Evolutionary conservation across 306 rosid species (phyloP), one percentile per base, ranked within the genome.

Genomic region (Luffa aegyptiaca): DNA sequence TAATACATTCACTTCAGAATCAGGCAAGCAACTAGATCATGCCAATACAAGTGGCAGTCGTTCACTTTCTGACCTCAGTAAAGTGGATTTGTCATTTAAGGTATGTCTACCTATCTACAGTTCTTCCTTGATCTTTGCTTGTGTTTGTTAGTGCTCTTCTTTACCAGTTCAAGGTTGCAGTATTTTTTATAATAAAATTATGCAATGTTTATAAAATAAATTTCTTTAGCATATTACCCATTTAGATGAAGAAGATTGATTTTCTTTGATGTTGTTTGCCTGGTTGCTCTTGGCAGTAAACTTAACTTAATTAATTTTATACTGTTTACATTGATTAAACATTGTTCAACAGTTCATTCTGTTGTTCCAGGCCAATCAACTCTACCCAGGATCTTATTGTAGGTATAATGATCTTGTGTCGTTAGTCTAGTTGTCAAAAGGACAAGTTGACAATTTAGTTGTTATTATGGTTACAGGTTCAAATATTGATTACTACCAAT

Each of bases 81-180:
- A 83, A 80, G 87, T 82, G 69, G 90, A 90, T 77, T 63, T 90
- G 78, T 82, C 84, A 79, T 88, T 90, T 85, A 93, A 90, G 90
- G 99, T 90, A 69, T 78, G 90, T 77, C 76, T 61, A 11, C 36
- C 33, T 73, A 76, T 74, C 39, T 75, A 77, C 71, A 52, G 37
- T 73, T 59, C n/a, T 48, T 52, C 55, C 35, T 20, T 3, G 9
- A 35, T 12, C 57, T 75, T 42, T 17, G 64, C 58, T 51, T 78
- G 51, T 62, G 78, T 51, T 79, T 75, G 71, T 72, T 79, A 85
- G 9, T 85, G 75, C 18, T 44, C 37, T 70, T 16, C 42, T 10
- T 45, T 44, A 42, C 56, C 16, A 21, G 56, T 46, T 70, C 33
- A 11, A 9, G 14, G 48, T 5, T 10, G 56, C 55, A 20, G 6